Percentiles rank a stretch among this genome's conserved stretches.
Evolutionary conservation across 441 rosid genomes (phyloP).

Genomic region (Populus hybrid): DNA sequence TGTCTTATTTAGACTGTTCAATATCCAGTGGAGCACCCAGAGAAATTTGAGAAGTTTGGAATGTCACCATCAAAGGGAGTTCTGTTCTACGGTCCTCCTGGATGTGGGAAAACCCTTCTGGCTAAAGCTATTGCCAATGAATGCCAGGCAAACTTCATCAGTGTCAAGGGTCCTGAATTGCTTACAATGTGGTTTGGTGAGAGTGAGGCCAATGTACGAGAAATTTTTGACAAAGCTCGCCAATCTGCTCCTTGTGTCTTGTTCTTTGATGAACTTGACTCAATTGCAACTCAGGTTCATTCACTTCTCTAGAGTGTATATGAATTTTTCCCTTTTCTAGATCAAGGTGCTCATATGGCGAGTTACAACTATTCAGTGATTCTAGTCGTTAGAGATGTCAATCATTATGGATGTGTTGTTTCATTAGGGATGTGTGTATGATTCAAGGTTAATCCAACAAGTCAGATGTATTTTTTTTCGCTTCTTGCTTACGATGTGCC

Average conservation of each 20-base stretch:
- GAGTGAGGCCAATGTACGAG: slow-evolving; percentile 72
- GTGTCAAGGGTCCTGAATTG: slow-evolving; percentile 71
- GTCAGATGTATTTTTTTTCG: neutral
- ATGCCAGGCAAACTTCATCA: slow-evolving; percentile 73
- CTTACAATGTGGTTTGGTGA: slow-evolving; percentile 83
- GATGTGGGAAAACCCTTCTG: slow-evolving; percentile 73
- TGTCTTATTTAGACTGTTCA: slow-evolving; percentile 50
- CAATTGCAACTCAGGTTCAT: slow-evolving; percentile 64
- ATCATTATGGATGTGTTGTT: neutral
- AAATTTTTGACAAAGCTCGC: slow-evolving; percentile 70
- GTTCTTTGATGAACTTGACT: slow-evolving; percentile 72
- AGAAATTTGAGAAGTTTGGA: slow-evolving; percentile 79
- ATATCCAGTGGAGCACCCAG: slow-evolving; percentile 87
- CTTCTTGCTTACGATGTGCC: slow-evolving; percentile 1
- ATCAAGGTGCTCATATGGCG: neutral
- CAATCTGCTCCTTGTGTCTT: slow-evolving; percentile 77
- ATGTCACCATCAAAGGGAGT: slow-evolving; percentile 82
- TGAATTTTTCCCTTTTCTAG: neutral
- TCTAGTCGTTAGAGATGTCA: neutral
- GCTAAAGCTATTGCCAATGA: slow-evolving; percentile 74
- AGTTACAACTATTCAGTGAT: neutral
- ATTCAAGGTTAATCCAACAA: neutral
- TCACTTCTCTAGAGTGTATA: neutral
- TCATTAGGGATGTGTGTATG: neutral
- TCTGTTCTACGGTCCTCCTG: slow-evolving; percentile 76